A percentile compares a stretch with the other conserved stretches of the same genome.
Evolutionary conservation across 2,329 filamentous ascomycete species (phyloP).

Genomic region (Fusarium tuaranense): DNA sequence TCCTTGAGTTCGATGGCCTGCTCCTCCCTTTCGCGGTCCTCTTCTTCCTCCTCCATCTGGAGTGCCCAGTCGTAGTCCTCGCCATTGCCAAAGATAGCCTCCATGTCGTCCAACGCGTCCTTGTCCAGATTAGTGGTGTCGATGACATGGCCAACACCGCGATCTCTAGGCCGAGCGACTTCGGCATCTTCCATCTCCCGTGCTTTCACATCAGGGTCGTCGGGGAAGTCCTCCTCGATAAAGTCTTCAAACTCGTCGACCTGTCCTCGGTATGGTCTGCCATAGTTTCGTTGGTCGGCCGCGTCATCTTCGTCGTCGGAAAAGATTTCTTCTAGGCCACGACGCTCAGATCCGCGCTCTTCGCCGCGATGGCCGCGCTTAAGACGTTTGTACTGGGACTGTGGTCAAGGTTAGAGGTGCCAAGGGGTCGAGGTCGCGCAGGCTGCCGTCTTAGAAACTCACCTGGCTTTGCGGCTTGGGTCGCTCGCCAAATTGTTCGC

Average conservation of each 20-base stretch:
- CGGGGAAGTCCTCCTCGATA: constrained; percentile 95
- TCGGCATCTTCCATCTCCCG: constrained; percentile 87
- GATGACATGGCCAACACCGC: constrained; percentile 75
- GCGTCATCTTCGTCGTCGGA: constrained; percentile 91
- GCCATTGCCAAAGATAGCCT: constrained; percentile 94
- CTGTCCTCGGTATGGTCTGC: constrained; percentile 67
- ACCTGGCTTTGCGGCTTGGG: constrained; percentile 78
- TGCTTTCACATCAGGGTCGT: constrained; percentile 83
- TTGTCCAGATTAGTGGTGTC: constrained; percentile 90
- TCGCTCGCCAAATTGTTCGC: constrained; percentile 76
- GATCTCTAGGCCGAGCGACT: constrained; percentile 83
- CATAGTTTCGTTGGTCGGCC: constrained; percentile 64
- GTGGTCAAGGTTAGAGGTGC: constrained; percentile 3
- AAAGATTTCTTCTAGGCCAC: constrained; percentile 92
- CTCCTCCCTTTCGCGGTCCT: constrained; percentile 81
- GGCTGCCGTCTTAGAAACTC: constrained; percentile 47
- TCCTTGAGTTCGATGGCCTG: constrained; percentile 94
- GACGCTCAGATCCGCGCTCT: constrained; percentile 71
- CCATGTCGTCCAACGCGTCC: constrained; percentile 94
- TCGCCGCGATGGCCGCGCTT: constrained; percentile 89
- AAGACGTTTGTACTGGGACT: constrained; percentile 95
- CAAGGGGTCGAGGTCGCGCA: neutral
- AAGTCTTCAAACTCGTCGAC: constrained; percentile 93
- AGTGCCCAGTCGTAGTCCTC: constrained; percentile 97
- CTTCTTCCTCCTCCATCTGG: constrained; percentile 87